These are phyloP conservation scores for Cymbopogon citratus DNA, from an alignment of 176 grass and related monocot species.

Conservation along the genomic window DNA sequence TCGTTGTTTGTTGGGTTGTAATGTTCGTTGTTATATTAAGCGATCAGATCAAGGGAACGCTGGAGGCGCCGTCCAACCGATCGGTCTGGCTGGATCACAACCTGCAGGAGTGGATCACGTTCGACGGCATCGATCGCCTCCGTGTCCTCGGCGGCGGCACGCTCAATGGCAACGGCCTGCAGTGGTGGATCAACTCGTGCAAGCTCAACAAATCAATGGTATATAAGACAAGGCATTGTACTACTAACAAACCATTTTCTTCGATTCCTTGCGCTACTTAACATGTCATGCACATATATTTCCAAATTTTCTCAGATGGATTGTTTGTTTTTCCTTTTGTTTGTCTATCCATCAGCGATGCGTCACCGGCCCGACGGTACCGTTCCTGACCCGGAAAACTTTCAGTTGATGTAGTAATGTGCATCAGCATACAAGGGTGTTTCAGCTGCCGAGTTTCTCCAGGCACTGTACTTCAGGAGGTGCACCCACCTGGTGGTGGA, in stretches of 20 bases:
- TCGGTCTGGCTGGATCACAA: conserved; percentile 33
- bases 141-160: conserved; percentile 53
- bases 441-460: conserved; percentile 21
- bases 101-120: conserved; percentile 50
- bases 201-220: conserved; percentile 57
- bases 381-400: neutral
- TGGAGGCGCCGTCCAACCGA: conserved; percentile 58
- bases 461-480: conserved; percentile 55
- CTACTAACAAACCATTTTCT: neutral
- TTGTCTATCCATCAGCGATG: conserved; percentile 41
- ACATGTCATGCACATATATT: neutral
- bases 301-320: neutral
- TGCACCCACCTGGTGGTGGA: conserved; percentile 57
- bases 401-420: neutral
- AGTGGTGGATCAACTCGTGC: conserved; percentile 80
- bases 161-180: conserved; percentile 56
- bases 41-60: conserved; percentile 57
- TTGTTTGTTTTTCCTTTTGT: neutral
- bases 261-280: neutral
- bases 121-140: conserved; percentile 33
- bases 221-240: neutral
- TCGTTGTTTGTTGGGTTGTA: neutral
- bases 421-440: neutral
- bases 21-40: neutral
- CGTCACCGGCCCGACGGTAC: conserved; percentile 62